Conservation (phyloP, 2,329 filamentous ascomycete species). For the Ceratocystis papillata region DNA sequence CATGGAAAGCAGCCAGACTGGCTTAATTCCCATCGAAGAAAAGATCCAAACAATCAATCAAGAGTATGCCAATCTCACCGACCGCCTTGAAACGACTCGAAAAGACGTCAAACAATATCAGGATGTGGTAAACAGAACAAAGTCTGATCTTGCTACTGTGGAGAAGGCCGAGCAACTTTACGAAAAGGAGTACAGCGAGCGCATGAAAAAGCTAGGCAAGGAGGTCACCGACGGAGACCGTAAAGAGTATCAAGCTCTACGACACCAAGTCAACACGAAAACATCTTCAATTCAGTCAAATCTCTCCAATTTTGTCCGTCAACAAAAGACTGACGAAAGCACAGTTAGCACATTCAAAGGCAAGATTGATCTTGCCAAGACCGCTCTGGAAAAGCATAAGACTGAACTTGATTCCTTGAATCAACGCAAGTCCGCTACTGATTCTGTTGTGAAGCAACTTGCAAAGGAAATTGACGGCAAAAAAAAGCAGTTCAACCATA, state of each 20-base stretch:
- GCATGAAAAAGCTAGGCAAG: constrained; percentile 74
- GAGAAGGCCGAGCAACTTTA: constrained; percentile 82
- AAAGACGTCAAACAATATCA: constrained; percentile 68
- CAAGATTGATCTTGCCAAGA: constrained; percentile 70
- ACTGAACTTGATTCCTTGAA: constrained; percentile 58
- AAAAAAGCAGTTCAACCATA: constrained; percentile 79
- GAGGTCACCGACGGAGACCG: constrained; percentile 77
- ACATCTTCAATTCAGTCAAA: constrained; percentile 72
- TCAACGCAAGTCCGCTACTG: constrained; percentile 55
- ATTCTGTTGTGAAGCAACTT: constrained; percentile 54
- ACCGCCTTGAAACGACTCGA: constrained; percentile 56
- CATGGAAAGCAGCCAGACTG: constrained; percentile 76
- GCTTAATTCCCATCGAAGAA: constrained; percentile 78
- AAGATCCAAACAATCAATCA: constrained; percentile 72
- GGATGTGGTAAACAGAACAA: constrained; percentile 57
- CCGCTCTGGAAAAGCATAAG: constrained; percentile 61
- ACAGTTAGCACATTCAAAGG: constrained; percentile 81
- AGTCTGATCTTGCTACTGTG: constrained; percentile 72
- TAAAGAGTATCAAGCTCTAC: constrained; percentile 77
- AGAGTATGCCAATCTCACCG: constrained; percentile 57
- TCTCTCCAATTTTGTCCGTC: constrained; percentile 74
- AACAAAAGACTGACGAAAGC: constrained; percentile 83
- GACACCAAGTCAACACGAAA: constrained; percentile 72
- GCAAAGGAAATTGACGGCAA: constrained; percentile 70
- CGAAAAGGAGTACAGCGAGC: constrained; percentile 76